Percentiles rank a stretch among this genome's conserved stretches.
These are phyloP conservation scores for Colletotrichum falcatum DNA, from an alignment of 2,329 filamentous ascomycete genomes.

Conservation along the genomic window DNA sequence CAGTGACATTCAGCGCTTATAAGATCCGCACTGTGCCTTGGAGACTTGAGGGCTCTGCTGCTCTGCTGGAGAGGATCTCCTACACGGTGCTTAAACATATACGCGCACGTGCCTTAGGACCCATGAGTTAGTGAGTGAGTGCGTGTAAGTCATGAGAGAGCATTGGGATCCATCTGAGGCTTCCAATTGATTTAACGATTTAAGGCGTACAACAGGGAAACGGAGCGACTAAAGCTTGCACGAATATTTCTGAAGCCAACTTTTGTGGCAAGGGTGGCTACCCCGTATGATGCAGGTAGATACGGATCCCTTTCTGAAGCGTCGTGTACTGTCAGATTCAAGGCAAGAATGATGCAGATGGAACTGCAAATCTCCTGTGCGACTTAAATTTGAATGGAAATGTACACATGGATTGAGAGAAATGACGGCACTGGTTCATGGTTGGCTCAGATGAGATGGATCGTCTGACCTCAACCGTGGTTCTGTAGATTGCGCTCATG, in stretches of 20 bases:
- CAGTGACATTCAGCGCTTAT: background rate
- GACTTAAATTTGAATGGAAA: background rate
- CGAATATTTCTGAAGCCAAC: background rate
- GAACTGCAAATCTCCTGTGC: background rate
- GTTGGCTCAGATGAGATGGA: background rate
- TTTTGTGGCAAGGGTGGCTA: background rate
- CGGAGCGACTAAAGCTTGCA: too few species aligned
- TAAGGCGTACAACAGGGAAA: background rate
- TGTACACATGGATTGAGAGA: background rate
- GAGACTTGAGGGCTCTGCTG: background rate
- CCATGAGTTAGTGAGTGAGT: background rate
- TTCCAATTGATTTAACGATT: background rate
- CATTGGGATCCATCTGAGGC: background rate
- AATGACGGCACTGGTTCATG: background rate
- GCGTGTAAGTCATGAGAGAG: conserved; percentile 1
- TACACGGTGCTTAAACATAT: background rate
- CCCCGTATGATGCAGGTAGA: background rate
- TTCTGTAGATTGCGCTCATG: background rate
- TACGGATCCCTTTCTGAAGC: background rate
- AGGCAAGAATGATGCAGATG: background rate
- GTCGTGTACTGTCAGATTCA: background rate
- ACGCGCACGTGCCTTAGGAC: background rate
- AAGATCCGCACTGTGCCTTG: background rate
- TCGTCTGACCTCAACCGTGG: conserved; percentile 1
- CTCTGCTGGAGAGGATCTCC: background rate